Evolutionary conservation across 1,284 basidiomycete genomes (phyloP).

Genomic region (Phenoliferia sp.): DNA sequence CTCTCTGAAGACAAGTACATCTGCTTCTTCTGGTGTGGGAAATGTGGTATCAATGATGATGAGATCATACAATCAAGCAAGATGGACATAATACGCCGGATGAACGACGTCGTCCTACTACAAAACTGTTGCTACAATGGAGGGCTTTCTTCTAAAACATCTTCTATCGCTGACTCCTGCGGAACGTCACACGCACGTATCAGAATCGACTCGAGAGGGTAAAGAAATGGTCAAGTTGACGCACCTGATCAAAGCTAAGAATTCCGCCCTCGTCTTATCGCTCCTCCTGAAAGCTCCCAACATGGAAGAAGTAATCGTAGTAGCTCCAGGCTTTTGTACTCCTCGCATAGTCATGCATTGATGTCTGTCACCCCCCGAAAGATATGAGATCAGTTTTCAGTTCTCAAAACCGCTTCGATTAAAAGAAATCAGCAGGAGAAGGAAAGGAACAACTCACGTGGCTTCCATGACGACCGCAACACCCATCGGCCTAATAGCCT

Average conservation of each 20-base stretch:
- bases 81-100: no score
- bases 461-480: constrained; percentile 99
- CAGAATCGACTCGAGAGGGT: no score
- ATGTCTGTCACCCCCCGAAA: constrained; percentile 57
- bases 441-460: constrained; percentile 57
- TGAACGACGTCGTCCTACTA: no score
- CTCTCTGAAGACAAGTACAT: no score
- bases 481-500: constrained; percentile 92
- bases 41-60: no score
- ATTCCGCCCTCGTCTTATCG: constrained; percentile 94
- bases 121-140: no score
- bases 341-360: constrained; percentile 99
- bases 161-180: no score
- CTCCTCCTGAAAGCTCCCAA: constrained; percentile 93
- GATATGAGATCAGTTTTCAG: background rate
- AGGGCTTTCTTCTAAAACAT: no score
- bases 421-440: background rate
- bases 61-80: no score
- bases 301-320: constrained; percentile 98
- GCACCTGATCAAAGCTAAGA: constrained; percentile 44
- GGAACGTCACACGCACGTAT: no score
- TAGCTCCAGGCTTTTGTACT: constrained; percentile 95
- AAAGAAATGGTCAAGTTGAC: no score
- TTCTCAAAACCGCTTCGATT: background rate
- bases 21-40: no score